These are phyloP conservation scores for Aphanocladium album DNA, from an alignment of 2,329 filamentous ascomycete species.

Conservation along the genomic window DNA sequence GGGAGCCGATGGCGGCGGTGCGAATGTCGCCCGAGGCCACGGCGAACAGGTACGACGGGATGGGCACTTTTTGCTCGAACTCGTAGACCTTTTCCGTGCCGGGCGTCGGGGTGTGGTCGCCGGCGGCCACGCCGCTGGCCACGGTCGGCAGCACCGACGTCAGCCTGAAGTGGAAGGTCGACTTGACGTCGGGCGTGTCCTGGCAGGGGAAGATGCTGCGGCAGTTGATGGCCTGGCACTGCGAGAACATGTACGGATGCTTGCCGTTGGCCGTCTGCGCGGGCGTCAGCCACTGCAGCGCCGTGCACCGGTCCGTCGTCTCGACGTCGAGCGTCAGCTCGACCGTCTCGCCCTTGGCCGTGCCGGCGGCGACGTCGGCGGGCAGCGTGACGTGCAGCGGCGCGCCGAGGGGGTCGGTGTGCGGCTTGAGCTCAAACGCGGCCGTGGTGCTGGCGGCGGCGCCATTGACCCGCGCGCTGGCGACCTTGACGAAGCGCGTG, in stretches of 20 bases:
- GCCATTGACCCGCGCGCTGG: slow-evolving; percentile 64
- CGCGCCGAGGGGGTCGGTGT: slow-evolving; percentile 68
- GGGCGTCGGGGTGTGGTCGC: slow-evolving; percentile 38
- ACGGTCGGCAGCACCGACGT: slow-evolving; percentile 84
- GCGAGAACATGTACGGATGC: slow-evolving; percentile 96
- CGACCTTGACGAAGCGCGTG: slow-evolving; percentile 75
- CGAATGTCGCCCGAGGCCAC: slow-evolving; percentile 81
- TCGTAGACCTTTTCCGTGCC: slow-evolving; percentile 63
- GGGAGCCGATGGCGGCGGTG: slow-evolving; percentile 78
- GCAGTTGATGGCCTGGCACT: slow-evolving; percentile 94
- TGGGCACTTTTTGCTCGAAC: slow-evolving; percentile 87
- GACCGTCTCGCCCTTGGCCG: slow-evolving; percentile 47
- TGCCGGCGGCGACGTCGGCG: slow-evolving; percentile 45
- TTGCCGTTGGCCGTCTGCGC: slow-evolving; percentile 94
- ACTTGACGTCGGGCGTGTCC: slow-evolving; percentile 96
- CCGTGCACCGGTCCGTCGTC: slow-evolving; percentile 85
- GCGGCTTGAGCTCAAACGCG: slow-evolving; percentile 64
- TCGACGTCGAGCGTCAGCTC: slow-evolving; percentile 62
- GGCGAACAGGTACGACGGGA: slow-evolving; percentile 93
- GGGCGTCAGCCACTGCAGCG: slow-evolving; percentile 90
- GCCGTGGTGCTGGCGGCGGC: slow-evolving; percentile 37
- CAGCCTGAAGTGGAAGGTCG: slow-evolving; percentile 86
- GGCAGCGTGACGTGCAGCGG: slow-evolving; percentile 63
- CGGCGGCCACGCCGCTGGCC: slow-evolving; percentile 69
- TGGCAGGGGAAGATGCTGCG: slow-evolving; percentile 94